phyloP scores from a whole-genome alignment of 75 land plant species.

The Pinus tabuliformis region DNA sequence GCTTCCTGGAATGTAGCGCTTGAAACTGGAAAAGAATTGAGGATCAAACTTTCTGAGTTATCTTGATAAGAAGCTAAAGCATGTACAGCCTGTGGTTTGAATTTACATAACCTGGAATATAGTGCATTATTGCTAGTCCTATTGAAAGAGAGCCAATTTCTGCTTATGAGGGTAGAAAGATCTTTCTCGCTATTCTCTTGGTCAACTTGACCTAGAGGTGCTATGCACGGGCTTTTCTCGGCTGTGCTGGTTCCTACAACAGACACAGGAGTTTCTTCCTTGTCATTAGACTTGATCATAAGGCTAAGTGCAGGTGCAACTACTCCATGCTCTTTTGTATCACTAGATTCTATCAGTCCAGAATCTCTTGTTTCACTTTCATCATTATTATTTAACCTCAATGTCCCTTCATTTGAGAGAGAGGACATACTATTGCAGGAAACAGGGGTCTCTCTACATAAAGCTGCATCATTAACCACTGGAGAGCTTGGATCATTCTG shows the following conservation, averaged over 20 bases:
- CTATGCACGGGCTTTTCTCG: background rate
- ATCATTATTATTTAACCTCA: background rate
- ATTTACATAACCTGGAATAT: background rate
- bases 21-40: background rate
- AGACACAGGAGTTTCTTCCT: background rate
- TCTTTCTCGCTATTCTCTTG: background rate
- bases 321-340: background rate
- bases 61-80: background rate
- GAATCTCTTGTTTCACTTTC: background rate
- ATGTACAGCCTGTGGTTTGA: background rate
- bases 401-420: background rate
- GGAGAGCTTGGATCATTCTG: background rate
- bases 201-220: background rate
- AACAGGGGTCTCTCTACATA: background rate
- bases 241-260: background rate
- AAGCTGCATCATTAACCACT: background rate
- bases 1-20: background rate
- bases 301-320: background rate
- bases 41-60: background rate
- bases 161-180: background rate
- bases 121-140: slow-evolving; percentile 2
- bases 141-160: background rate
- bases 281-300: slow-evolving; percentile 2
- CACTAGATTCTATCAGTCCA: background rate
- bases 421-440: background rate